Evolutionary conservation across 2,329 filamentous ascomycete species (phyloP), one percentile per base, ranked within the genome.

Genomic region (Diaporthe citrichinensis): DNA sequence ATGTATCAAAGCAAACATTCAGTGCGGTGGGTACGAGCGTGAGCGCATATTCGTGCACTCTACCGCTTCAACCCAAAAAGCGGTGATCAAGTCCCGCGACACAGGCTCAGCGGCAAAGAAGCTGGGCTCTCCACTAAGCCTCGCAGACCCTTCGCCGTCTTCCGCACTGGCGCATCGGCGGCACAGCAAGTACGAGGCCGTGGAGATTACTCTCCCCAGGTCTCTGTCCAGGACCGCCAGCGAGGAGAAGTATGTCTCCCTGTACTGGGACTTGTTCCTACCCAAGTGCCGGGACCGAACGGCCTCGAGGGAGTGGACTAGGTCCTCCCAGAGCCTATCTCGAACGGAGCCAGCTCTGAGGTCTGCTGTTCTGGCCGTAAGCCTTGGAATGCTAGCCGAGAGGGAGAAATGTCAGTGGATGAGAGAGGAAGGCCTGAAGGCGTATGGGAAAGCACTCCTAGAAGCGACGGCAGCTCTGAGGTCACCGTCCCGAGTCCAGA

Each of bases 1-100:
- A 51, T 80, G 79, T 61, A 68, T 67, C 20, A 77, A 77, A n/a
- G 76, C 76, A 20, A 75, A 77, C 62, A 28, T 78, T n/a, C 69
- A 77, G 25, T 80, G 78, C 46, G 78, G 78, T 58, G 79, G 78
- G 17, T 80, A 80, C 51, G 79, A 79, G 49, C 78, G 79, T 44
- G 75, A 75, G 25, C 79, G 77, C 61, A 80, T 79, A 53, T 80
- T 80, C 71, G 75, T 78, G 31, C 76, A 79, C 71, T 73, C 78
- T 28, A 79, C 76, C 6, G 75, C 76, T 58, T 51, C 67, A 28
- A 39, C 44, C 28, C 62, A 72, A 39, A 25, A 59, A 14, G 62
- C 44, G 20, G 62, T 31, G 44, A 17, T 49, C 5, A 28, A 41
- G 9, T 61, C 44, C 17, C 65, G 17, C 39, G 46, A 58, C 25